Base-by-base conservation (phyloP, 2,329 filamentous ascomycete species). In the Teratosphaeria pseudoeucalypti region DNA sequence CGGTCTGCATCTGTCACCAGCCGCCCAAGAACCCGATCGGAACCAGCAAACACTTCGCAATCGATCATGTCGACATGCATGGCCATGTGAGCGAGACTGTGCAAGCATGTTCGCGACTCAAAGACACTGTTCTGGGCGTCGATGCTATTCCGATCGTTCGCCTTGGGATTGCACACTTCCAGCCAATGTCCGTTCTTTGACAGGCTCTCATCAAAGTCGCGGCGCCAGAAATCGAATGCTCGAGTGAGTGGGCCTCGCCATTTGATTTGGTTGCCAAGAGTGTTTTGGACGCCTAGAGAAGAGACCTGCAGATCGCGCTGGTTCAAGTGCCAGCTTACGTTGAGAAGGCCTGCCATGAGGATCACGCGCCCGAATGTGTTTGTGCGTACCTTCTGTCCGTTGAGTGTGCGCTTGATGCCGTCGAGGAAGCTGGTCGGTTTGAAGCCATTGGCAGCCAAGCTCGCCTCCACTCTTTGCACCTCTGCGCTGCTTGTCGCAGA, bases 31-130 rank as follows among this genome's bases (percentile, higher is more conserved):
- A 96, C 81, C 34, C 92, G 82, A 66, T 87, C 89, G 1, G 92
- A 90, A 9, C 92, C 86, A 5, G 92, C 94, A 72, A 94, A 96
- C 65, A 97, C 95, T 74, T 97, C 92, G 68, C 91, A 92, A 72
- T 97, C 92, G n/a, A 95, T 89, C 58, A 97, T 90, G 70, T 97
- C 92, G 27, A 95, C 91, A 70, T 97, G 91, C 82, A 96, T 96
- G 2, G 91, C 90, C 90, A 99, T 96, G 73, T 97, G 94, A 0
- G 94, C 94, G 12, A 99, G 79, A 68, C 95, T 90, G 70, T 97
- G 92, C 53, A 97, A 79, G 32, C 96, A 92, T 2, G 88, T 95
- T 23, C 90, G 85, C 63, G 88, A 91, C 72, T 96, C 90, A 67
- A 94, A 92, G 34, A 95, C 86, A 66, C 86, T 86, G 62, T 88